A percentile compares a stretch with the other conserved stretches of the same genome.
Evolutionary conservation across 257 asterid species (phyloP).

Genomic region (Coffea canephora): DNA sequence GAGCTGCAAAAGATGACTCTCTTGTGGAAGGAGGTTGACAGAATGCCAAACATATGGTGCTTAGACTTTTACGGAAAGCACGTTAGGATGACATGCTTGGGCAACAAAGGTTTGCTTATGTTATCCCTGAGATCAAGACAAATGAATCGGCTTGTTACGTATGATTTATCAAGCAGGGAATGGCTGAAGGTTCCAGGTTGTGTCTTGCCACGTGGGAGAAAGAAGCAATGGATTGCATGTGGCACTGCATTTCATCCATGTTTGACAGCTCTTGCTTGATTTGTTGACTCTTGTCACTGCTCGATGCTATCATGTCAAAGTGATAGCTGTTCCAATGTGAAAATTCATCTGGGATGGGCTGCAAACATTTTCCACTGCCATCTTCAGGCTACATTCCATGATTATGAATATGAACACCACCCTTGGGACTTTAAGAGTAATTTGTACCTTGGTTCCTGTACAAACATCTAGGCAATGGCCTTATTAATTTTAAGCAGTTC

Average conservation of each 20-base stretch:
- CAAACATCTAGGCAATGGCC: constrained; percentile 24
- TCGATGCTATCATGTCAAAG: neutral
- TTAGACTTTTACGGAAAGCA: constrained; percentile 98
- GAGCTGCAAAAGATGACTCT: constrained; percentile 98
- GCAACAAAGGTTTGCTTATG: constrained; percentile 90
- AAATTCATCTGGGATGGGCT: neutral
- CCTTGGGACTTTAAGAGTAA: neutral
- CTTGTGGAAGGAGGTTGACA: constrained; percentile 99
- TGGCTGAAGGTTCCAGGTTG: constrained; percentile 94
- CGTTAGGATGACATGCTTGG: constrained; percentile 92
- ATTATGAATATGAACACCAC: neutral
- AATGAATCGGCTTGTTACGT: constrained; percentile 76
- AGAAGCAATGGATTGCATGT: constrained; percentile 81
- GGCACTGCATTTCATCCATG: constrained; percentile 91
- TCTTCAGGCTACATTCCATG: constrained; percentile 20
- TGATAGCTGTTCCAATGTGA: constrained; percentile 2
- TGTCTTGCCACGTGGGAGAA: constrained; percentile 66
- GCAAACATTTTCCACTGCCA: constrained; percentile 2
- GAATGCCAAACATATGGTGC: constrained; percentile 99
- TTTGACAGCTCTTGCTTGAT: constrained; percentile 69
- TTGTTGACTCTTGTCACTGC: neutral
- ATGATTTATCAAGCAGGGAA: constrained; percentile 61
- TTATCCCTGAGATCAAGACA: constrained; percentile 79
- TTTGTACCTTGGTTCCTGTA: constrained; percentile 15
- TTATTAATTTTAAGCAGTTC: constrained; percentile 23